Evolutionary conservation across 2,329 filamentous ascomycete species (phyloP).

Genomic region (Knufia petricola): DNA sequence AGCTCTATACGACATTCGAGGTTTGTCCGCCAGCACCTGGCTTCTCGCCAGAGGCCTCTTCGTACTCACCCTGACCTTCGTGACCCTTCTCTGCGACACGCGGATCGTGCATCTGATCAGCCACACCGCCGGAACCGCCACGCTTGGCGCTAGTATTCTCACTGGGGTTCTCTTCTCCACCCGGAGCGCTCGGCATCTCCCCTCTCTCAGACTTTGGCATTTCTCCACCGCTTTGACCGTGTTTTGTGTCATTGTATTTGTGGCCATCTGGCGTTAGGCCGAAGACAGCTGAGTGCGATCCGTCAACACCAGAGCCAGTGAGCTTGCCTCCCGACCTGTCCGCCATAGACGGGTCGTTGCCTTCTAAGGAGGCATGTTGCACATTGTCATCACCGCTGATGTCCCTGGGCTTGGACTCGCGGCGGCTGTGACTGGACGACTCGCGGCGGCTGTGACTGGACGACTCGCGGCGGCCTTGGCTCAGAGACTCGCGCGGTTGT

Average conservation of each 20-base stretch:
- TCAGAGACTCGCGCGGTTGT: too few relatives aligned
- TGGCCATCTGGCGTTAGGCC: slow-evolving; percentile 52
- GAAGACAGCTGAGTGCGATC: slow-evolving; percentile 21
- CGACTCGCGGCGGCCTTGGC: slow-evolving; percentile 16
- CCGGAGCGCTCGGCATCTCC: background rate
- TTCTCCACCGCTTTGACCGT: background rate
- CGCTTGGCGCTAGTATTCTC: background rate
- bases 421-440: too few relatives aligned
- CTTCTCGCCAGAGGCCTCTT: background rate
- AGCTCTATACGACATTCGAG: too few relatives aligned
- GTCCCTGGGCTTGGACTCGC: background rate
- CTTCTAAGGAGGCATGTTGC: slow-evolving; percentile 9
- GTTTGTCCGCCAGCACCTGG: slow-evolving; percentile 4
- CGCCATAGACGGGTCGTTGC: slow-evolving; percentile 16
- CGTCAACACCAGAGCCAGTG: slow-evolving; percentile 15
- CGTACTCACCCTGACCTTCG: background rate
- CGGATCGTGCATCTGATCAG: slow-evolving; percentile 3
- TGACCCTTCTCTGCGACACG: slow-evolving; percentile 6
- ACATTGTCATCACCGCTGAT: background rate
- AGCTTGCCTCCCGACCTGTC: slow-evolving; percentile 13
- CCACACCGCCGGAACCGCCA: background rate
- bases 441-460: background rate
- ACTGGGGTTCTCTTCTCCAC: background rate
- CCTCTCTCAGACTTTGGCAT: background rate
- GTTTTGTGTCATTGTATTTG: slow-evolving; percentile 51